Evolutionary conservation across 2,329 filamentous ascomycete species (phyloP).

Genomic region (Magnaporthales sp.): DNA sequence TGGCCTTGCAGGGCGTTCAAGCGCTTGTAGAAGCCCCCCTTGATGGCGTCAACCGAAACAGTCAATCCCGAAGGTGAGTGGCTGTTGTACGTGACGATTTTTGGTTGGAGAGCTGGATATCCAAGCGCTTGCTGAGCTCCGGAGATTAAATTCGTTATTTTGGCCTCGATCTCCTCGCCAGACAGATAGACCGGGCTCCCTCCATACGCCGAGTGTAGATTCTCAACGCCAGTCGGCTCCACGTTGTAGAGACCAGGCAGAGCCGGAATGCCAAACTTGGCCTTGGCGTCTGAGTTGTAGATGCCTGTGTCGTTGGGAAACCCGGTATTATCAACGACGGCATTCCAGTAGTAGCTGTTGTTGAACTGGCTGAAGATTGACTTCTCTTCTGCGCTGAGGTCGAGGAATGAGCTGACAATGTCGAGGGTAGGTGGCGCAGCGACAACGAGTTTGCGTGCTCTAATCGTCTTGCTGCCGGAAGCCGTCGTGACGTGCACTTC

Average conservation of each 20-base stretch:
- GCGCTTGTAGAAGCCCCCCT: conserved; percentile 19
- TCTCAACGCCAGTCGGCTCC: neutral
- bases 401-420: neutral
- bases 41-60: conserved; percentile 16
- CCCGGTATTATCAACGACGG: neutral
- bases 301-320: neutral
- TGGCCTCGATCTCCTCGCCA: neutral
- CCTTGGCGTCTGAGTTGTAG: neutral
- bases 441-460: neutral
- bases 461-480: neutral
- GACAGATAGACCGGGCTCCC: neutral
- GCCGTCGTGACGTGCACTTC: neutral
- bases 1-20: conserved; percentile 23
- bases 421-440: neutral
- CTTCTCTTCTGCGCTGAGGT: neutral
- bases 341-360: neutral
- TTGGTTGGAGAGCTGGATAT: neutral
- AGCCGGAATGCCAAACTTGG: neutral
- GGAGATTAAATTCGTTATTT: neutral
- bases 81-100: neutral
- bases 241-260: neutral
- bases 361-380: neutral
- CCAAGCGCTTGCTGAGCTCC: neutral
- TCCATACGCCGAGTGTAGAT: neutral
- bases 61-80: conserved; percentile 15